Evolutionary conservation across 1,284 basidiomycete species (phyloP), one percentile per base, ranked within the genome.

Genomic region (Coniophora puteana): DNA sequence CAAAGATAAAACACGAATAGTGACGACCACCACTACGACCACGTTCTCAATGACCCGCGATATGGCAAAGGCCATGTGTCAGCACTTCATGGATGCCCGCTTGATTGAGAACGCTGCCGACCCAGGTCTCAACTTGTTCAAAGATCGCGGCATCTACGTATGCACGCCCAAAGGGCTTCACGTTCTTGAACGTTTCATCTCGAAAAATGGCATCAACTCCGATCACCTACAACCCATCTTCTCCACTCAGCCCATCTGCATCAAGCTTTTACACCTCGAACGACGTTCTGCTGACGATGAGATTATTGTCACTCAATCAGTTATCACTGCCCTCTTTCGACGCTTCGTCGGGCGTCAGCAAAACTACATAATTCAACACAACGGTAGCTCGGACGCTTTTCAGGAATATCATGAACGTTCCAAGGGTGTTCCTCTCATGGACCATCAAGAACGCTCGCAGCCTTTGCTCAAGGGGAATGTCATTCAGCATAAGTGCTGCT

Each of bases 1-100:
- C 45, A 89, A 92, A 68, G 94, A 99, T 67, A 93, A 93, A 48
- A 83, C 89, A 63, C 85, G 95, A 56, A 93, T 99, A 62, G 88
- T 99, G 56, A 98, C 96, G 52, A 99, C 95, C 1, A 99, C 96
- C 1, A 99, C 96, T 5, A 99, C 95, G 8, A 99, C 96, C 31
- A 99, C 96, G 17, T 99, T 99, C 68, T 94, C 93, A 48, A 99
- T 99, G 96, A 93, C 92, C 50, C 83, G 93, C 51, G 95, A 99
- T 35, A 99, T 99, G 89, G 96, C 96, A 47, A 96, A 97, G 69
- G 93, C 92, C 25, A 98, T 99, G 82, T 93, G 93, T 66, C 95
- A 99, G 66, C 94, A 98, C 59, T 99, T 98, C 60, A 95, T 99
- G 89, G 95, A 99, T 51, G 94, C 95, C 38, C 88, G 93, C 47